These are phyloP conservation scores for Elsinoe ampelina DNA, from an alignment of 2,329 filamentous ascomycete genomes.

Conservation along the genomic window DNA sequence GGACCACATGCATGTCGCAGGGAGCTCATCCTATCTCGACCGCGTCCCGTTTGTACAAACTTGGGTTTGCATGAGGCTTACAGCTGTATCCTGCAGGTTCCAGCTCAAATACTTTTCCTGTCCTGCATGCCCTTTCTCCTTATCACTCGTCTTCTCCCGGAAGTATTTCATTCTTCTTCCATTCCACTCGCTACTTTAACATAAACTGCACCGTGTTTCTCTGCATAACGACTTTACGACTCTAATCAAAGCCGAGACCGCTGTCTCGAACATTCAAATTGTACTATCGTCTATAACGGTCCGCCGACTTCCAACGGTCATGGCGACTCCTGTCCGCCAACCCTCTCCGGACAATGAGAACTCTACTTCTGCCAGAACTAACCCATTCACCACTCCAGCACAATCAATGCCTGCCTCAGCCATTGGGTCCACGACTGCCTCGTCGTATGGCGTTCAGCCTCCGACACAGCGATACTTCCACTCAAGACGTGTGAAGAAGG, in stretches of 20 bases:
- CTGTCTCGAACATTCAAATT: slow-evolving; percentile 12
- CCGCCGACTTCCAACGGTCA: slow-evolving; percentile 20
- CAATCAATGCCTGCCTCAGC: slow-evolving; percentile 36
- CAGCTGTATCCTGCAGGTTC: background rate
- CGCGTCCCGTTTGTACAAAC: background rate
- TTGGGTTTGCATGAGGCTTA: slow-evolving; percentile 7
- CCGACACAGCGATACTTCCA: slow-evolving; percentile 51
- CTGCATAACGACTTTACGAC: slow-evolving; percentile 12
- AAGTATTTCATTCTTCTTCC: background rate
- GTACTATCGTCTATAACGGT: slow-evolving; percentile 12
- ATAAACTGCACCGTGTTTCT: background rate
- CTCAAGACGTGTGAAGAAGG: slow-evolving; percentile 63
- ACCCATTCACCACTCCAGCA: slow-evolving; percentile 33
- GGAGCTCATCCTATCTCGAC: slow-evolving; percentile 1
- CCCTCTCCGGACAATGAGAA: slow-evolving; percentile 34
- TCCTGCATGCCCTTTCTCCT: slow-evolving; percentile 1
- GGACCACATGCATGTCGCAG: slow-evolving; percentile 11
- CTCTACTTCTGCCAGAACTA: slow-evolving; percentile 20
- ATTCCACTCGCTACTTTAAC: background rate
- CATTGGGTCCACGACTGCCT: slow-evolving; percentile 33
- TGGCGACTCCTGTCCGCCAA: slow-evolving; percentile 29
- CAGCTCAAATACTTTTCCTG: background rate
- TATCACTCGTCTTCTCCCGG: background rate
- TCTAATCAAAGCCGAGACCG: slow-evolving; percentile 10
- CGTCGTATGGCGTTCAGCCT: slow-evolving; percentile 23